phyloP scores from a whole-genome alignment of 2,329 filamentous ascomycete species.

The Emmonsiellopsis sp. region DNA sequence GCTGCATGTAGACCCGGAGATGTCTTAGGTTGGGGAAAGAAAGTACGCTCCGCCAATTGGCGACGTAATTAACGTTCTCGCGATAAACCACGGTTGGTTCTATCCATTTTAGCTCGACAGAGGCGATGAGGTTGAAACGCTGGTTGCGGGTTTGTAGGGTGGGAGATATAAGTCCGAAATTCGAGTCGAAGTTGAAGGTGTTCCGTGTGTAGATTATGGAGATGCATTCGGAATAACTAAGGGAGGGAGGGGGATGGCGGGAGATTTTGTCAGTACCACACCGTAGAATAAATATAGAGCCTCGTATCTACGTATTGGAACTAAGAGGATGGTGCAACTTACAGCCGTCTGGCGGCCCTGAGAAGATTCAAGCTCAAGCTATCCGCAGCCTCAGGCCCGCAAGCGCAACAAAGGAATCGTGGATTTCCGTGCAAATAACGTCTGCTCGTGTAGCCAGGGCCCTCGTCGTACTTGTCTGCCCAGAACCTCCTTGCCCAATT shows the following conservation, averaged over 20 bases:
- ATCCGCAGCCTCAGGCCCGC: too few species aligned
- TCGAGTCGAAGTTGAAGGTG: background rate
- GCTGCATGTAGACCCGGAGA: background rate
- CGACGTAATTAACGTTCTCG: background rate
- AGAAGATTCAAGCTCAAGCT: too few species aligned
- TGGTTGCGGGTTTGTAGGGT: background rate
- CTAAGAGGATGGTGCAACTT: too few species aligned
- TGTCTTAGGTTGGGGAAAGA: background rate
- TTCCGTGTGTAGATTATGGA: background rate
- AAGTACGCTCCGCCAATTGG: background rate
- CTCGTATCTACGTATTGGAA: too few species aligned
- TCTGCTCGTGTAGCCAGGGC: too few species aligned
- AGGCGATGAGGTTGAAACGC: background rate
- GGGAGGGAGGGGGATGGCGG: too few species aligned
- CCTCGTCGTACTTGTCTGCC: background rate
- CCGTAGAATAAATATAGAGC: background rate
- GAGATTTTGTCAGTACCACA: background rate
- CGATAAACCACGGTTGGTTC: background rate
- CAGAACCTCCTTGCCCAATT: background rate
- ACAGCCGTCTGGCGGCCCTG: too few species aligned
- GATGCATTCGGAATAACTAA: slow-evolving; percentile 1
- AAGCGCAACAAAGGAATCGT: too few species aligned
- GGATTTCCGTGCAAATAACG: too few species aligned
- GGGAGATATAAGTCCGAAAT: background rate
- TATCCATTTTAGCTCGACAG: background rate